Conservation (phyloP, 768 basidiomycete genomes). For the Symmetrospora coprosmae region DNA sequence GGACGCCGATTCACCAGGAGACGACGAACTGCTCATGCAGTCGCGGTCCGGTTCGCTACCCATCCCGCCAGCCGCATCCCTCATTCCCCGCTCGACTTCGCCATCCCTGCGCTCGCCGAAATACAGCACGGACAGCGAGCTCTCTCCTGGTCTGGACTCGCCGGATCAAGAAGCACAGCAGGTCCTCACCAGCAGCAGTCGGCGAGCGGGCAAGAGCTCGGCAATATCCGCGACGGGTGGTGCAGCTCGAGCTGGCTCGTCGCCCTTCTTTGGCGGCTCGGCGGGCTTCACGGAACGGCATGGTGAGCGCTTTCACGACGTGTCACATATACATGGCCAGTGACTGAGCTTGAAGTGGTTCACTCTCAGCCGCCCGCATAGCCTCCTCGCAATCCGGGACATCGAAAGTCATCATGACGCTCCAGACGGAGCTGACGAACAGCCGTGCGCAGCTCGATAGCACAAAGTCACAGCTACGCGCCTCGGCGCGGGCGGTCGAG, state of each 20-base stretch:
- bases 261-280: slow-evolving; percentile 20
- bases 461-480: slow-evolving; percentile 3
- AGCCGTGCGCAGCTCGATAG: slow-evolving; percentile 3
- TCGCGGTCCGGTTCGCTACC: background rate
- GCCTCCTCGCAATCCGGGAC: slow-evolving; percentile 18
- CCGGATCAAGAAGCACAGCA: background rate
- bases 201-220: background rate
- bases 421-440: slow-evolving; percentile 20
- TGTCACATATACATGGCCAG: background rate
- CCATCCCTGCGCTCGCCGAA: background rate
- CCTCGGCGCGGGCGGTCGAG: slow-evolving; percentile 15
- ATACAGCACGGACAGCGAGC: background rate
- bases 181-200: too few relatives aligned
- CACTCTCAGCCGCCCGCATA: slow-evolving; percentile 1
- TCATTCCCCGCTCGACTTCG: background rate
- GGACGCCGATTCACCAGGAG: background rate
- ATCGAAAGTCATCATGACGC: slow-evolving; percentile 15
- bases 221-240: too few relatives aligned
- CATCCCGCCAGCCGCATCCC: background rate
- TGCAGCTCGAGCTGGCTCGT: background rate
- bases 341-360: background rate
- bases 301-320: background rate
- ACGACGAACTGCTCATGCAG: background rate
- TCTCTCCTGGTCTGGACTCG: background rate
- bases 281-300: slow-evolving; percentile 17